Percentiles rank a stretch among this genome's conserved stretches.
phyloP scores from a whole-genome alignment of 1,139 yeast species.

The Pichia kudriavzevii region DNA sequence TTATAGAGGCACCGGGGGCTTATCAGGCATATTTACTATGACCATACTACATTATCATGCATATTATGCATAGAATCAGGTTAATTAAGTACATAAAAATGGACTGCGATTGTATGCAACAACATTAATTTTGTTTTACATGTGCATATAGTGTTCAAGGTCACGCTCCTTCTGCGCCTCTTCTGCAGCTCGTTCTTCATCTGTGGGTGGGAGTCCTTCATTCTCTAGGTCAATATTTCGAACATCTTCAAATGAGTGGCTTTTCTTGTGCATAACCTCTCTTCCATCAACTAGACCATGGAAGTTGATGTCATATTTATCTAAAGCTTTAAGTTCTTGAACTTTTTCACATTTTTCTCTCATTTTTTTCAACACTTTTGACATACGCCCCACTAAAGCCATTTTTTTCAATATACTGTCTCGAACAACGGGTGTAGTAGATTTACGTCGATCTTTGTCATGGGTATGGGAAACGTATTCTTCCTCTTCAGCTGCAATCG shows the following conservation, averaged over 20 bases:
- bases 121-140: neutral
- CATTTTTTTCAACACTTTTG: slow-evolving; percentile 84
- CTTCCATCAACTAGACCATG: slow-evolving; percentile 79
- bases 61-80: too few relatives aligned
- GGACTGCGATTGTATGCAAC: too few relatives aligned
- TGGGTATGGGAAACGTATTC: too few relatives aligned
- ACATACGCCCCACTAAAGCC: too few relatives aligned
- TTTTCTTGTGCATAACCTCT: slow-evolving; percentile 64
- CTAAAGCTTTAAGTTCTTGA: slow-evolving; percentile 47
- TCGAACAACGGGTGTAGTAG: too few relatives aligned
- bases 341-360: slow-evolving; percentile 88
- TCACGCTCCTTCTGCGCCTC: slow-evolving; percentile 21
- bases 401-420: neutral
- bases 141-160: neutral
- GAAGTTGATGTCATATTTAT: slow-evolving; percentile 55
- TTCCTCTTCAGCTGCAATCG: too few relatives aligned
- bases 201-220: slow-evolving; percentile 83
- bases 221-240: slow-evolving; percentile 67
- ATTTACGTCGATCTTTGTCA: too few relatives aligned
- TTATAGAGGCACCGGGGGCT: too few relatives aligned
- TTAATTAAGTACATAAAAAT: too few relatives aligned
- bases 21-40: too few relatives aligned
- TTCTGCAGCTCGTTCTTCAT: slow-evolving; percentile 38
- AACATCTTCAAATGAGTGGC: slow-evolving; percentile 74
- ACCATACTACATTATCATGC: too few relatives aligned